Evolutionary conservation across 345 rosid genomes (phyloP), one percentile per base, ranked within the genome.

Genomic region (Salix arbutifolia): DNA sequence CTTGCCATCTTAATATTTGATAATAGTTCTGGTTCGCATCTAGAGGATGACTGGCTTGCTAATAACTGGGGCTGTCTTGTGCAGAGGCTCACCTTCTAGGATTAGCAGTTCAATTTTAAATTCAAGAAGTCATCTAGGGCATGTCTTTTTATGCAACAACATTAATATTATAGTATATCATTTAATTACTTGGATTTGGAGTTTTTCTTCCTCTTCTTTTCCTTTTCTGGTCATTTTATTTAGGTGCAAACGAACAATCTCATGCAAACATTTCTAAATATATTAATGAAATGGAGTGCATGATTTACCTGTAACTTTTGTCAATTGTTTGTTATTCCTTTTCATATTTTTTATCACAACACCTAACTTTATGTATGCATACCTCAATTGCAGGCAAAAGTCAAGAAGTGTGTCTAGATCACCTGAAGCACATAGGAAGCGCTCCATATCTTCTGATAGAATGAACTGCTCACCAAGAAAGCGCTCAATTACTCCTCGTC

Each of bases 321-420:
- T 16, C 6, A 10, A 46, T 58, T 30, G 18, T 5, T 44, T 10
- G 8, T 28, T 40, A 18, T 19, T 65, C 17, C 35, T 31, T 67
- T 44, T 58, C 28, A 52, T 67, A 16, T 73, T 37, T 68, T 60
- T 74, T 19, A 76, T n/a, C 31, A 14, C 72, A 48, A 56, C 69
- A 44, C 64, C 70, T 83, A 68, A 65, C 67, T n/a, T 65, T 26
- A 35, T 56, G 73, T 67, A 60, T 79, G 30, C 58, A 9, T 81
- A 12, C 74, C 14, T 73, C 64, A 87, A 81, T 87, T 88, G 75
- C 48, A 78, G 80, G 64, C 83, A 52, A 65, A 91, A 84, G 72
- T 87, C 91, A 35, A 91, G 94, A 88, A 93, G 96, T 78, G 42
- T 89, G 31, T 92, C 99, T 4, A 83, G 84, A 82, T 94, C 98